Evolutionary conservation across 1,284 basidiomycete species (phyloP).

Genomic region (Malassezia japonica): DNA sequence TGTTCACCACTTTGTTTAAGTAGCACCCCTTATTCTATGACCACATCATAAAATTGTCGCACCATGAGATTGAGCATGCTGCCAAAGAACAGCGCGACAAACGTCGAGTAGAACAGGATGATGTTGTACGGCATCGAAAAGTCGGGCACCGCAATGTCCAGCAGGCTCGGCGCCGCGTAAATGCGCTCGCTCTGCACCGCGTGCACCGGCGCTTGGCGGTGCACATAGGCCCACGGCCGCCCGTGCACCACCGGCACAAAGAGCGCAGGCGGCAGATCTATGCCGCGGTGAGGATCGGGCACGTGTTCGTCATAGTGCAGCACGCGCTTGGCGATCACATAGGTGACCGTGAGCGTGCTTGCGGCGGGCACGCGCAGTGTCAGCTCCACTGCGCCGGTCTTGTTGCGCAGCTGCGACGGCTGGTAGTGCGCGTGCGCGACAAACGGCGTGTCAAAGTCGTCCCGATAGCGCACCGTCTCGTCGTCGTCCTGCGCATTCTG

Average conservation of each 20-base stretch:
- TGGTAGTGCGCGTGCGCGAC: slow-evolving; percentile 24
- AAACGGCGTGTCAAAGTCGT: slow-evolving; percentile 22
- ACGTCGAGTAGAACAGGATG: slow-evolving; percentile 53
- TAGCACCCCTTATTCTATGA: not conserved
- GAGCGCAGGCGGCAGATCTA: slow-evolving; percentile 66
- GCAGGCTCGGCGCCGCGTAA: slow-evolving; percentile 70
- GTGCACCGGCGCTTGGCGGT: not conserved
- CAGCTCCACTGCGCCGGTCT: slow-evolving; percentile 53
- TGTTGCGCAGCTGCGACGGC: slow-evolving; percentile 18
- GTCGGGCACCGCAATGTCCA: slow-evolving; percentile 88
- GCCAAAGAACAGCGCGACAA: slow-evolving; percentile 75
- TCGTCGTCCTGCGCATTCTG: slow-evolving; percentile 4
- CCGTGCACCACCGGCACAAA: slow-evolving; percentile 49
- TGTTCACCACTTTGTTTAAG: not conserved
- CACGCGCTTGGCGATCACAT: slow-evolving; percentile 75
- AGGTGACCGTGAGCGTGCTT: slow-evolving; percentile 57
- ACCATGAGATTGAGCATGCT: slow-evolving; percentile 78
- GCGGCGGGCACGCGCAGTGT: slow-evolving; percentile 60
- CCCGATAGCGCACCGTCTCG: slow-evolving; percentile 22
- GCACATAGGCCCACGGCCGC: not conserved
- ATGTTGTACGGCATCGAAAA: slow-evolving; percentile 99
- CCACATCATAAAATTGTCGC: slow-evolving; percentile 57
- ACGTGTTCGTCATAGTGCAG: slow-evolving; percentile 89
- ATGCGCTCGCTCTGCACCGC: slow-evolving; percentile 48
- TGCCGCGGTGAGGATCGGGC: slow-evolving; percentile 86